Evolutionary conservation across 306 rosid genomes (phyloP).

Genomic region (Medicago truncatula): MtrunA17r5.0-ANR NC_053045.1:3745001-3745500

Average conservation of each 20-base stretch:
- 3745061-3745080: too few relatives aligned
- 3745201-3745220: neutral
- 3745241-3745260: slow-evolving; percentile 96
- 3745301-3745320: slow-evolving; percentile 76
- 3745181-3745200: neutral
- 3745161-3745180: neutral
- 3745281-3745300: slow-evolving; percentile 89
- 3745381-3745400: slow-evolving; percentile 96
- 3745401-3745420: slow-evolving; percentile 92
- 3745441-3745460: slow-evolving; percentile 94
- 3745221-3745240: slow-evolving; percentile 50
- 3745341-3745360: slow-evolving; percentile 87
- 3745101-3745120: too few relatives aligned
- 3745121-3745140: neutral
- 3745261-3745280: slow-evolving; percentile 79
- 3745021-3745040: too few relatives aligned
- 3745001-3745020: too few relatives aligned
- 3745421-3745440: slow-evolving; percentile 95
- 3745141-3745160: neutral
- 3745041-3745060: too few relatives aligned
- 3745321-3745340: slow-evolving; percentile 94
- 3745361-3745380: slow-evolving; percentile 92
- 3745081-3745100: too few relatives aligned
- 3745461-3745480: slow-evolving; percentile 97
- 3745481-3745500: slow-evolving; percentile 81